These are phyloP conservation scores for Herpetospermum pedunculosum DNA, from an alignment of 306 rosid species.

Conservation along the genomic window DNA sequence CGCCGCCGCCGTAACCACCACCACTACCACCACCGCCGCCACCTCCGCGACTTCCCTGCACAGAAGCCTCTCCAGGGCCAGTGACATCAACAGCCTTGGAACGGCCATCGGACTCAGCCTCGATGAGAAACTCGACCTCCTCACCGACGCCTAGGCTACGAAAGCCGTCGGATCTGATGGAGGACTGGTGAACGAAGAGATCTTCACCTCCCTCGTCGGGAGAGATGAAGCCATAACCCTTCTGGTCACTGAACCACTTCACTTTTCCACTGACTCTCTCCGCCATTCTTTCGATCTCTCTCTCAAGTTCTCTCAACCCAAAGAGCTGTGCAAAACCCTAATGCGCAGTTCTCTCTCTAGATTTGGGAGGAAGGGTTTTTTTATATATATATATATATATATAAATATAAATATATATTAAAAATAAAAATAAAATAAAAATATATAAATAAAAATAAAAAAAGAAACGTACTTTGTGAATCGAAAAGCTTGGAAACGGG, in stretches of 20 bases:
- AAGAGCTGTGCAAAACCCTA: conserved; percentile 9
- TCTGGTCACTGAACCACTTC: conserved; percentile 85
- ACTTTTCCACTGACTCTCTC: conserved; percentile 52
- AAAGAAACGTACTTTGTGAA: conserved; percentile 4
- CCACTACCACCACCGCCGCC: conserved; percentile 25
- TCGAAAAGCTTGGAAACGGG: conserved; percentile 11
- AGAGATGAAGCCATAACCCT: conserved; percentile 86
- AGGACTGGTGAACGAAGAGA: conserved; percentile 74
- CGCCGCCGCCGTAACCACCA: conserved; percentile 14
- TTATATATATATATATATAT: background rate
- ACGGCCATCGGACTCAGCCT: conserved; percentile 46
- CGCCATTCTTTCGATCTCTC: conserved; percentile 22
- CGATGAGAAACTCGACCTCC: conserved; percentile 56
- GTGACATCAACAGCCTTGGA: conserved; percentile 85
- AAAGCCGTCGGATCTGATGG: conserved; percentile 65
- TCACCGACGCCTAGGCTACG: conserved; percentile 75
- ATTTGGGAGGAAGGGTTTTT: background rate
- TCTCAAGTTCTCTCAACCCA: background rate
- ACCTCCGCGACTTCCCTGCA: conserved; percentile 57
- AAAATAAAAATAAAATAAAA: too few species aligned
- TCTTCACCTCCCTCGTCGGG: conserved; percentile 70
- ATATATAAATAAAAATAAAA: background rate
- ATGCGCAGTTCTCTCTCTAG: conserved; percentile 2
- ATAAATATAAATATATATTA: too few species aligned
- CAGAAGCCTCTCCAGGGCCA: conserved; percentile 40